A percentile compares a stretch with the other conserved stretches of the same genome.
phyloP scores from a whole-genome alignment of 768 basidiomycete species.

The Leccinum fibrillosum region DNA sequence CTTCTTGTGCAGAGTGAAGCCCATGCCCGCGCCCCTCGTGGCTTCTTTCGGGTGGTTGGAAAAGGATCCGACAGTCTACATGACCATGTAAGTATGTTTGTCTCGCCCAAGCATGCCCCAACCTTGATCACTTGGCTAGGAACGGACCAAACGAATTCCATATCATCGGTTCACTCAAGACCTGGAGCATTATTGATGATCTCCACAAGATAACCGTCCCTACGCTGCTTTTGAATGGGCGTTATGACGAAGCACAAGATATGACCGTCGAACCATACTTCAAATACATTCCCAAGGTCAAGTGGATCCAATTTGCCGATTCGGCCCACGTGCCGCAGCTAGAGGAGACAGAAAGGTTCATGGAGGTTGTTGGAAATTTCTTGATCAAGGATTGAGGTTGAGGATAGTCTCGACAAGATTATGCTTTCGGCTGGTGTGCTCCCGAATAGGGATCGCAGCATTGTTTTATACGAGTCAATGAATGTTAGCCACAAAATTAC shows the following conservation, averaged over 20 bases:
- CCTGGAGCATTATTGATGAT: constrained; percentile 35
- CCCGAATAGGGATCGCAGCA: background rate
- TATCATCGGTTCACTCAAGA: constrained; percentile 31
- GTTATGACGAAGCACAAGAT: constrained; percentile 37
- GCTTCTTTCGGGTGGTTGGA: constrained; percentile 33
- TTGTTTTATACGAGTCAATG: background rate
- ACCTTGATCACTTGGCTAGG: constrained; percentile 22
- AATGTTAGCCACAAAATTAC: constrained; percentile 7
- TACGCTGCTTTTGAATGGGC: constrained; percentile 36
- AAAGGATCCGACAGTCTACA: constrained; percentile 46
- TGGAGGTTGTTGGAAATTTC: constrained; percentile 32
- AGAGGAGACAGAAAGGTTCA: constrained; percentile 37
- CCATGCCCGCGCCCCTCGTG: constrained; percentile 40
- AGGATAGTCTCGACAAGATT: background rate
- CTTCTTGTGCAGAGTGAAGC: constrained; percentile 43
- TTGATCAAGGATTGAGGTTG: constrained; percentile 15
- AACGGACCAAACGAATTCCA: constrained; percentile 40
- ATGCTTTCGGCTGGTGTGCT: background rate
- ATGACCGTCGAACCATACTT: constrained; percentile 33
- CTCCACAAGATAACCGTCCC: constrained; percentile 32
- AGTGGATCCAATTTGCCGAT: constrained; percentile 36
- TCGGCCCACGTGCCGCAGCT: constrained; percentile 36
- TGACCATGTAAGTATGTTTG: constrained; percentile 39
- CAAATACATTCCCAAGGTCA: constrained; percentile 28
- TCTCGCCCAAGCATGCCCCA: background rate